Conservation (phyloP, 2,329 filamentous ascomycete species). For the Cytospora leucostoma region DNA sequence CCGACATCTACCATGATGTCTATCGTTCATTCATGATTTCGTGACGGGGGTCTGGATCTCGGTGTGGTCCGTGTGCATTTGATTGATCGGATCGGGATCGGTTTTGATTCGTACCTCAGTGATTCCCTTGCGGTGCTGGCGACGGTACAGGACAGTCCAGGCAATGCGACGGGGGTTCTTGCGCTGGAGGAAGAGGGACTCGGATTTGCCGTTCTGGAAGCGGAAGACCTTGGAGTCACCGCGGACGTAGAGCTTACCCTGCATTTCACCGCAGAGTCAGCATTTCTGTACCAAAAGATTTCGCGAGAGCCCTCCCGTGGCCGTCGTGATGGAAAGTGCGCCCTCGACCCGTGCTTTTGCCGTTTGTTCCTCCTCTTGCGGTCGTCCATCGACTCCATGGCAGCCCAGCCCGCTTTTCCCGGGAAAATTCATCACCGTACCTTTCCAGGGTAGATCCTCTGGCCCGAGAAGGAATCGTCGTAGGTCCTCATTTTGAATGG, state of each 20-base stretch:
- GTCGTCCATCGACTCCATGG: conserved; percentile 3
- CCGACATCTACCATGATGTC: conserved; percentile 1
- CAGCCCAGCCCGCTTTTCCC: conserved; percentile 8
- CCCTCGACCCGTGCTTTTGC: neutral
- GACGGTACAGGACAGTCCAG: conserved; percentile 97
- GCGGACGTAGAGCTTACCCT: conserved; percentile 99
- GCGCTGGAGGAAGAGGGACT: conserved; percentile 99
- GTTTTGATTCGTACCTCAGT: conserved; percentile 80
- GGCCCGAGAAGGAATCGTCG: conserved; percentile 67
- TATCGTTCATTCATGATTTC: neutral
- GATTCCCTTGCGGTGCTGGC: conserved; percentile 99
- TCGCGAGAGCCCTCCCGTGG: neutral
- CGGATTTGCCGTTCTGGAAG: conserved; percentile 99
- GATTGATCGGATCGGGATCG: conserved; percentile 17
- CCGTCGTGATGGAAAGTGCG: conserved; percentile 3
- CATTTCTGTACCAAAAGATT: conserved; percentile 18
- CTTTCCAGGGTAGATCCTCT: conserved; percentile 70
- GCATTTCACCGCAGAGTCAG: conserved; percentile 39
- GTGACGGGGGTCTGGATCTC: conserved; percentile 2
- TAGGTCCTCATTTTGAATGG: conserved; percentile 63
- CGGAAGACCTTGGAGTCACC: conserved; percentile 99
- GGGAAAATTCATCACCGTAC: conserved; percentile 47
- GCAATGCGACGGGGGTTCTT: conserved; percentile 99
- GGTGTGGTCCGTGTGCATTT: conserved; percentile 14
- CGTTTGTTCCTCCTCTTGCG: conserved; percentile 20